phyloP scores from a whole-genome alignment of 225 moss, liverwort and hornwort genomes.

The Climacium dendroides region DNA sequence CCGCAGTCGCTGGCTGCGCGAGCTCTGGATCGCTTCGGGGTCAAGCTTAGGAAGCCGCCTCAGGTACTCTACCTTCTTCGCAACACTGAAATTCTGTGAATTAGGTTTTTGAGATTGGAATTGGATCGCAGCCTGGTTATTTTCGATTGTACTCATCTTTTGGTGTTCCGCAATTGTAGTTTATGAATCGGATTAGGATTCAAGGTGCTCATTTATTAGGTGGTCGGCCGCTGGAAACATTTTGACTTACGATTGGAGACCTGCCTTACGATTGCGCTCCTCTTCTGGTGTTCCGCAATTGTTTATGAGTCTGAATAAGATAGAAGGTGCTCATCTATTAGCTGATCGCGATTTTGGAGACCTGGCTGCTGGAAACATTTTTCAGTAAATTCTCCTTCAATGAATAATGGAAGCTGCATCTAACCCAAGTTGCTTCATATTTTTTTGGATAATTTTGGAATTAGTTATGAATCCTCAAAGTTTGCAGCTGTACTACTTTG shows the following conservation, averaged over 20 bases:
- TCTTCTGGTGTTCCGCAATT: not conserved
- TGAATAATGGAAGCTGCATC: not conserved
- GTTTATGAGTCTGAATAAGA: not conserved
- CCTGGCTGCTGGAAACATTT: not conserved
- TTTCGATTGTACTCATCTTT: not conserved
- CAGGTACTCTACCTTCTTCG: not conserved
- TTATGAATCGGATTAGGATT: not conserved
- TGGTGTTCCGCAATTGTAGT: not conserved
- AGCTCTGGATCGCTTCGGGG: constrained; percentile 69
- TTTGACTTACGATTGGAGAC: not conserved
- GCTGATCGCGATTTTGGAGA: not conserved
- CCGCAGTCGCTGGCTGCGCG: constrained; percentile 59
- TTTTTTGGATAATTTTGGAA: not conserved
- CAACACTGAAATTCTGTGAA: not conserved
- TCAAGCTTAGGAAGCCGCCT: constrained; percentile 40
- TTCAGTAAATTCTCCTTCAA: not conserved
- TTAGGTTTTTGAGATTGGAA: not conserved
- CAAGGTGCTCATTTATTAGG: not conserved
- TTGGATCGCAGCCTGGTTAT: not conserved
- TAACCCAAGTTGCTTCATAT: not conserved
- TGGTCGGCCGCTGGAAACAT: not conserved
- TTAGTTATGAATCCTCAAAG: not conserved
- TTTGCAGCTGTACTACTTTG: not conserved
- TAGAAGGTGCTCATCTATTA: not conserved
- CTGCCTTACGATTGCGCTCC: not conserved